Base-by-base conservation (phyloP, 2,329 filamentous ascomycete genomes). In the Bipolaris cookei region DNA sequence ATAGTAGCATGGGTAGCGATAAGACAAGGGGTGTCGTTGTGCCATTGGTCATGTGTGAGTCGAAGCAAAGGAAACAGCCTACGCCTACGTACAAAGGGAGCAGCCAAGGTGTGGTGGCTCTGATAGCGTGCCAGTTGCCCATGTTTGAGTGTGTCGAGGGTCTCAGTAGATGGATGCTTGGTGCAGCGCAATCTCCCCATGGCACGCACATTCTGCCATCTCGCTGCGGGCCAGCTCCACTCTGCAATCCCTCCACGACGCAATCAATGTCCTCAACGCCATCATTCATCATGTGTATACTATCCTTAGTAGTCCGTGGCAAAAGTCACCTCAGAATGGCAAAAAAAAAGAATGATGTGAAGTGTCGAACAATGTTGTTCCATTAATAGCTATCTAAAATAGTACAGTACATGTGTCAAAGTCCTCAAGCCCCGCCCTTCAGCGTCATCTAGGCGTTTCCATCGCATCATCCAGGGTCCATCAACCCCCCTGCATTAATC, bases 131-230 rank as follows among this genome's bases (percentile, higher is more conserved):
- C 50, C 43, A 46, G 54, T 23, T 32, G 10, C 28, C 13, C 5
- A 25, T 42, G 52, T 54, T 34, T 45, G 60, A 59, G 62, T 58
- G 49, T 56, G 25, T 25, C 38, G 49, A 61, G 48, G 62, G 64
- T 64, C 59, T 64, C 61, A 64, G 37, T 35, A 55, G 23, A 18
- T 47, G 28, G 28, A 39, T 42, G 38, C 37, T 41, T 39, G 23
- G 39, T 30, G 51, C 51, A 37, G 48, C 20, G 7, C 5, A 28
- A 23, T 39, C 18, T 20, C 25, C 20, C 21, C 10, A 44, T 20
- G 11, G 51, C 21, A 37, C 30, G 16, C 47, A 21, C 44, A 42
- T 41, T 43, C 48, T 43, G 48, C 48, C 43, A 39, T 30, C 30
- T 45, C 25, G 42, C 34, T 37, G 23, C 16, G 38, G 10, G 14